Evolutionary conservation across 805 yeast species (phyloP), one percentile per base, ranked within the genome.

Genomic region (Starmerella apicola): DNA sequence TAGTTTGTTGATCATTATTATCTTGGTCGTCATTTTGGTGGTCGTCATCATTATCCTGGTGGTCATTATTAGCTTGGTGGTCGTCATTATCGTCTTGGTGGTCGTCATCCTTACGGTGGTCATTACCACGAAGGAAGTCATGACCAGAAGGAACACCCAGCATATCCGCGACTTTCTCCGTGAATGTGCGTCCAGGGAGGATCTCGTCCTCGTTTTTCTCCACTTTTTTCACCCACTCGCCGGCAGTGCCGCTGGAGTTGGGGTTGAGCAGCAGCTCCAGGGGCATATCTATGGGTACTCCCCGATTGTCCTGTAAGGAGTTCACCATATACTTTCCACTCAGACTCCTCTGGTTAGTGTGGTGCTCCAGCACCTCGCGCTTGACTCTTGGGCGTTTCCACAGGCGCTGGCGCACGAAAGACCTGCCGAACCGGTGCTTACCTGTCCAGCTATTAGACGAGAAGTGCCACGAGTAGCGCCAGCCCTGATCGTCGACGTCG

Each of bases 401-500:
- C 2, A 74, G 55, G 22, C 93, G 59, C 48, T 81, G 66, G 39
- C 94, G 59, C 2, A 78, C 81, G 54, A 73, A 70, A 43, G 76
- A 70, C 1, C 80, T 78, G 44, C 70, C 61, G 46, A 65, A 64
- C 34, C 67, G 64, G 51, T 70, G 72, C 22, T 53, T 44, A 3
- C 81, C 82, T 50, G 74, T 72, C 94, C 94, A 81, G 34, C 57
- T 53, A 20, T 49, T 50, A 17, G 70, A 60, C 8, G 61, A 56
- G 44, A 76, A 70, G 19, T 66, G 49, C 59, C 71, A 62, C 42
- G 80, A 66, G 52, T 81, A 82, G 24, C 68, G 55, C 94, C 94
- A 81, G n/a, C 94, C 94, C 52, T 78, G 81, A 51, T 80, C 86
- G 56, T 81, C 94, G 17, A 74, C 79, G 52, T 80, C 84, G 30